Conservation (phyloP, 192 early-diverging fungal species). For the Umbelopsis sp. region DNA sequence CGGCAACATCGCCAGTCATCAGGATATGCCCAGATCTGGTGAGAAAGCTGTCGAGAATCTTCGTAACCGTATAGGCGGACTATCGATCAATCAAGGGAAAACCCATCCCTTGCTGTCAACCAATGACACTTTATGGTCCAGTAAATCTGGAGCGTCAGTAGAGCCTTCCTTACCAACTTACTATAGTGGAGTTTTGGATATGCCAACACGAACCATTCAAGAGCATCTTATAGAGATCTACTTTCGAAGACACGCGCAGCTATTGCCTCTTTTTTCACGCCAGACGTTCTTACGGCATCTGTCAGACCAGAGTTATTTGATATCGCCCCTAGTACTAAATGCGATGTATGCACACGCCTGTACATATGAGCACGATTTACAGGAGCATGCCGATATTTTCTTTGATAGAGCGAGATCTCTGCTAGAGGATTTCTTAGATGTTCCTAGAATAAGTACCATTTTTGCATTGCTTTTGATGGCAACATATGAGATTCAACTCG, state of each 20-base stretch:
- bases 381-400: constrained; percentile 34
- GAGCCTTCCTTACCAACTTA: constrained; percentile 35
- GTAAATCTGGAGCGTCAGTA: not conserved
- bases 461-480: constrained; percentile 36
- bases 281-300: constrained; percentile 35
- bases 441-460: constrained; percentile 37
- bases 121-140: not conserved
- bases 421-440: constrained; percentile 44
- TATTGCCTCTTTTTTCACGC: constrained; percentile 28
- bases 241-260: constrained; percentile 27
- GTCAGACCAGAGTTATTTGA: constrained; percentile 27
- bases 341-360: constrained; percentile 44
- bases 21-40: constrained; percentile 17
- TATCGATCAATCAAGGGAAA: constrained; percentile 19
- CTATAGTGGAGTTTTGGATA: constrained; percentile 33
- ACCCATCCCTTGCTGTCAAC: not conserved
- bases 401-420: constrained; percentile 38
- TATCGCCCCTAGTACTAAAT: constrained; percentile 41
- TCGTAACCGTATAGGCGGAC: not conserved
- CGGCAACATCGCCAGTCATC: not conserved
- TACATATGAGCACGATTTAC: constrained; percentile 21
- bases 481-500: constrained; percentile 14
- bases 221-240: constrained; percentile 39
- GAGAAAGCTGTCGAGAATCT: constrained; percentile 22
- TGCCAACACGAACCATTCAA: constrained; percentile 37